phyloP scores from a whole-genome alignment of 176 grass and related monocot species.

The Carex littledalei region DNA sequence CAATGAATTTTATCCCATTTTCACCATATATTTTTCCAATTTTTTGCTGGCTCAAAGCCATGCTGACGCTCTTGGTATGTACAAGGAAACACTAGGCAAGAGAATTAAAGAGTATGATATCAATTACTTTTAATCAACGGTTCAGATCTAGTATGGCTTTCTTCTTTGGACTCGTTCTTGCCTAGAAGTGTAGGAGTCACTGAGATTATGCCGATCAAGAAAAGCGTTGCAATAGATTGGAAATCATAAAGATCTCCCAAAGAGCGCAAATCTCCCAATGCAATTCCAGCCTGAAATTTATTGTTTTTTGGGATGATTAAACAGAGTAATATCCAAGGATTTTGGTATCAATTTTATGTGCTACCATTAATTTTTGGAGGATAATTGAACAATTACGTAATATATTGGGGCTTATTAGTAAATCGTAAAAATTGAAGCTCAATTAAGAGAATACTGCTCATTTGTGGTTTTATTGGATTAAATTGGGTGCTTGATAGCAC shows the following conservation, averaged over 20 bases:
- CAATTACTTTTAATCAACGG: conserved; percentile 12
- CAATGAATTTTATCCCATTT: neutral
- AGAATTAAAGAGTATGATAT: neutral
- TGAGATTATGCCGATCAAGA: conserved; percentile 85
- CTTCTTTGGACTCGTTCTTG: conserved; percentile 52
- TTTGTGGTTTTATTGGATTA: neutral
- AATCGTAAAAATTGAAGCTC: neutral
- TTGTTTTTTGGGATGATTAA: neutral
- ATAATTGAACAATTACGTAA: neutral
- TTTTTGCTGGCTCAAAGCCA: neutral
- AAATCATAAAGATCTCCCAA: conserved; percentile 89
- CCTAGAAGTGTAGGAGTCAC: conserved; percentile 72
- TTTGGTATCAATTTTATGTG: neutral
- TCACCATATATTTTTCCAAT: neutral
- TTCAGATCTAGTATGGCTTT: conserved; percentile 8
- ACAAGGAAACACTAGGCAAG: conserved; percentile 25
- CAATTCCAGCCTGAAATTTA: conserved; percentile 79
- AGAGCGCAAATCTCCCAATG: conserved; percentile 74
- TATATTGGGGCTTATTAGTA: neutral
- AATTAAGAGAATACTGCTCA: neutral
- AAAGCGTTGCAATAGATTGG: conserved; percentile 72
- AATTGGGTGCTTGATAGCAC: neutral
- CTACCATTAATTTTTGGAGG: neutral
- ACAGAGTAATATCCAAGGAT: neutral
- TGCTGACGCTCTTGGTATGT: conserved; percentile 37